phyloP scores from a whole-genome alignment of 352 stramenopile genomes.

The Peronosclerospora sorghi region DNA sequence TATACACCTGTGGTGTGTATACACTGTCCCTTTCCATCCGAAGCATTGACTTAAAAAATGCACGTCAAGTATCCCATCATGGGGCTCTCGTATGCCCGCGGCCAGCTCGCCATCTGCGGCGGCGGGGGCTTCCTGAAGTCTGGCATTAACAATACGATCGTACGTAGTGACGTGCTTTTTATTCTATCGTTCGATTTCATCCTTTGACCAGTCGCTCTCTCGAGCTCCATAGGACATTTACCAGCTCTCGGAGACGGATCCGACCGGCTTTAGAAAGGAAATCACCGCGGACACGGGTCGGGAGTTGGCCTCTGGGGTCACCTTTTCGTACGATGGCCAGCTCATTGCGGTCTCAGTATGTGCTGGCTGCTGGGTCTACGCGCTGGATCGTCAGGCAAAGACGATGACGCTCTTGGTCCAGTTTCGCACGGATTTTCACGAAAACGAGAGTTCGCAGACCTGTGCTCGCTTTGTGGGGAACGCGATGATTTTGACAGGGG shows the following conservation, averaged over 20 bases:
- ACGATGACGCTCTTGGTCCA: slow-evolving; percentile 57
- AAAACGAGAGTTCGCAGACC: slow-evolving; percentile 59
- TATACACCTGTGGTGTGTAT: too few species aligned
- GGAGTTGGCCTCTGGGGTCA: slow-evolving; percentile 61
- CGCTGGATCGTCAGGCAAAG: slow-evolving; percentile 44
- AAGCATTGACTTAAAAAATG: slow-evolving; percentile 38
- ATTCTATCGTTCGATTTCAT: too few species aligned
- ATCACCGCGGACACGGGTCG: slow-evolving; percentile 60
- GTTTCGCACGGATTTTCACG: slow-evolving; percentile 74
- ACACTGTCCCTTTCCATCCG: too few species aligned
- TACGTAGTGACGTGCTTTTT: slow-evolving; percentile 17
- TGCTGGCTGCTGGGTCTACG: slow-evolving; percentile 65
- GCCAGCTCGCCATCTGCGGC: slow-evolving; percentile 71
- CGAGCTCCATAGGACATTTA: slow-evolving; percentile 66
- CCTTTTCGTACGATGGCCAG: slow-evolving; percentile 64
- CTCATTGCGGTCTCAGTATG: slow-evolving; percentile 70
- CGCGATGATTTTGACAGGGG: slow-evolving; percentile 63
- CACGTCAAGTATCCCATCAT: slow-evolving; percentile 81
- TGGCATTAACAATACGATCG: slow-evolving; percentile 80
- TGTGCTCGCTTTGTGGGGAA: slow-evolving; percentile 75
- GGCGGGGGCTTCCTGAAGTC: slow-evolving; percentile 74
- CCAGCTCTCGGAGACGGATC: slow-evolving; percentile 46
- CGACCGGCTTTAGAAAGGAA: slow-evolving; percentile 52
- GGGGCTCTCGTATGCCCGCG: slow-evolving; percentile 59
- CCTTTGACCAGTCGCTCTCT: too few species aligned